These are phyloP conservation scores for Aspergillus asperescens DNA, from an alignment of 495 filamentous ascomycete species.

Conservation along the genomic window DNA sequence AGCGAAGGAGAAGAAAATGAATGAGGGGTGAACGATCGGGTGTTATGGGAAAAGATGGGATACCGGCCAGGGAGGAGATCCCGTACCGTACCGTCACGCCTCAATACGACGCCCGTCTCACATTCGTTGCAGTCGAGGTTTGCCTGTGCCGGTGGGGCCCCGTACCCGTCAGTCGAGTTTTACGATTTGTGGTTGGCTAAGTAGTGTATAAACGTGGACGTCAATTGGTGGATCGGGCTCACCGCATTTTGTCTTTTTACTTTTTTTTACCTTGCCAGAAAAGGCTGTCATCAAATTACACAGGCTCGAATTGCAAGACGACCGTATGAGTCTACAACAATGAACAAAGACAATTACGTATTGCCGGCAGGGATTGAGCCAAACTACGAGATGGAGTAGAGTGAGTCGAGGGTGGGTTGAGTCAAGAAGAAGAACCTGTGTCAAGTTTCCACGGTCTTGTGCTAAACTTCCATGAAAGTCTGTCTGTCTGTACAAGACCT, in stretches of 20 bases:
- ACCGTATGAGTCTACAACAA: background rate
- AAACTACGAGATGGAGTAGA: too few species aligned
- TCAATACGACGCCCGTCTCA: constrained; percentile 11
- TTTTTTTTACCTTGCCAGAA: background rate
- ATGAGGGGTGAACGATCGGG: constrained; percentile 21
- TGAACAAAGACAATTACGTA: background rate
- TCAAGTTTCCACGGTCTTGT: constrained; percentile 2
- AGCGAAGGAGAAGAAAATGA: constrained; percentile 13
- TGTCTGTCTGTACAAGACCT: background rate
- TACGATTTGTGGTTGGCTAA: constrained; percentile 23
- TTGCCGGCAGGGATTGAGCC: background rate
- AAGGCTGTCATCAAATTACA: background rate
- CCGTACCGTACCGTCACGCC: constrained; percentile 10
- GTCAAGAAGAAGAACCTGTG: background rate
- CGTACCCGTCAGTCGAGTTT: constrained; percentile 6
- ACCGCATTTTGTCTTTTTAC: constrained; percentile 36
- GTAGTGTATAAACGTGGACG: constrained; percentile 13
- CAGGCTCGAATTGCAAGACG: background rate
- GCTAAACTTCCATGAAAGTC: background rate
- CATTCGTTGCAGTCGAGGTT: constrained; percentile 14
- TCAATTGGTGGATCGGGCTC: constrained; percentile 33
- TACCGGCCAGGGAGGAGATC: constrained; percentile 7
- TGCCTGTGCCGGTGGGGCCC: constrained; percentile 13
- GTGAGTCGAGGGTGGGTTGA: background rate
- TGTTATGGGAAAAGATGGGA: constrained; percentile 30